These are phyloP conservation scores for Curvularia lunata DNA, from an alignment of 2,329 filamentous ascomycete species.

Conservation along the genomic window DNA sequence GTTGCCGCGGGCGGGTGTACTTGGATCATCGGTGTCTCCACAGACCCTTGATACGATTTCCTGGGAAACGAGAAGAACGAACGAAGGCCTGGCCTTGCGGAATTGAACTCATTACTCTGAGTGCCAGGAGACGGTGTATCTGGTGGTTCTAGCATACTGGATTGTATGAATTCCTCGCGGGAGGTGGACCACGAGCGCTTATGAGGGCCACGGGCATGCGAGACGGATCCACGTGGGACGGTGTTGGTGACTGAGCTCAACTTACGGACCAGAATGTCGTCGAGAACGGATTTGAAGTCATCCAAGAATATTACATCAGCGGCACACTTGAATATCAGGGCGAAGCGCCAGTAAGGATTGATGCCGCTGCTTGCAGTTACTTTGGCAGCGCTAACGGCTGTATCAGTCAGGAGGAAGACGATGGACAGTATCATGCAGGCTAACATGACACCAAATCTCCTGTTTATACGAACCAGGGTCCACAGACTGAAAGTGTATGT, in stretches of 20 bases:
- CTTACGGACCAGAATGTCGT: slow-evolving; percentile 39
- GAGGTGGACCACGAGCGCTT: slow-evolving; percentile 24
- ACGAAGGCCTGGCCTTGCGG: slow-evolving; percentile 18
- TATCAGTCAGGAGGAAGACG: slow-evolving; percentile 41
- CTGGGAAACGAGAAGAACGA: slow-evolving; percentile 27
- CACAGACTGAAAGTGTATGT: slow-evolving; percentile 41
- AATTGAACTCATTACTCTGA: slow-evolving; percentile 7
- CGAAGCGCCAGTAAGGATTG: slow-evolving; percentile 47
- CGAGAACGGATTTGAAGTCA: slow-evolving; percentile 46
- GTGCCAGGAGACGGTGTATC: not conserved
- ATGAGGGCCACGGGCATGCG: slow-evolving; percentile 9
- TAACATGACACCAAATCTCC: slow-evolving; percentile 44
- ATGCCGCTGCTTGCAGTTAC: slow-evolving; percentile 38
- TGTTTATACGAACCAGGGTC: slow-evolving; percentile 37
- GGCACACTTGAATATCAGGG: slow-evolving; percentile 46
- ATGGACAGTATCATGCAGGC: slow-evolving; percentile 44
- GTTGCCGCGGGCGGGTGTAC: slow-evolving; percentile 32
- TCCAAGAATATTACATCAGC: slow-evolving; percentile 47
- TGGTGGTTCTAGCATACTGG: slow-evolving; percentile 16
- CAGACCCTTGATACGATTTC: slow-evolving; percentile 4
- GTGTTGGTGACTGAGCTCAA: slow-evolving; percentile 30
- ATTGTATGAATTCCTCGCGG: slow-evolving; percentile 32
- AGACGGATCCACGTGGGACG: slow-evolving; percentile 21
- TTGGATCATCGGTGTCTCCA: slow-evolving; percentile 29
- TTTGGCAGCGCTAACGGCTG: slow-evolving; percentile 38